Evolutionary conservation across 23 red algal species (phyloP), one percentile per base, ranked within the genome.

Genomic region (Gracilaria gracilis): DNA sequence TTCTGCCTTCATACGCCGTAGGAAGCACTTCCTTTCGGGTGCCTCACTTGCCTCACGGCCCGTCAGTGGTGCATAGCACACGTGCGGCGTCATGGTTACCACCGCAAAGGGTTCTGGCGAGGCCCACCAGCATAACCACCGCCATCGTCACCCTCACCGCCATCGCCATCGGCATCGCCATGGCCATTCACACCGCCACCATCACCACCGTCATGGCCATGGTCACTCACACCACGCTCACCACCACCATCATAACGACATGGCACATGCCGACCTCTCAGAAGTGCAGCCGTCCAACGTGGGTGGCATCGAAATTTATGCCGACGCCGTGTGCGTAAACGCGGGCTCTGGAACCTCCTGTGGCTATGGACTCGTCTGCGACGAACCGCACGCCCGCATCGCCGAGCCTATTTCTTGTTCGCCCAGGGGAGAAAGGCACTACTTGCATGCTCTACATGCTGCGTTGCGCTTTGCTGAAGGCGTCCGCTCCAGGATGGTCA

Each of bases 401-500:
- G 64, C 66, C 7, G 84, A 87, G 37, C 84, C 84, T 1, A 16
- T 87, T 39, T 65, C 84, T 12, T 42, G 23, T 8, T 38, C 46
- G 24, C 0, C 12, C 67, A 87, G 47, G 25, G 40, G 23, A 64
- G 64, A 87, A 2, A 73, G 40, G 27, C 35, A 66, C 31, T 48
- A 61, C 12, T 49, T 87, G 27, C 42, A 33, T 36, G 66, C 42
- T 32, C 36, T 87, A 11, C 32, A 38, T 4, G 42, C 67, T 67
- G 67, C 84, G 34, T 36, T 87, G 69, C 44, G 77, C 27, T 71
- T 87, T 55, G 69, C 69, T 25, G 33, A 76, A 37, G 84, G 84
- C 49, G 31, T 87, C 31, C 67, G 84, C 8, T 31, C 84, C 24
- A 67, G 84, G 36, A 47, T 57, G 27, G 49, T 71, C 28, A 71